A percentile compares a stretch with the other conserved stretches of the same genome.
phyloP scores from a whole-genome alignment of 2,329 filamentous ascomycete genomes.

The Xylariaceae sp. region DNA sequence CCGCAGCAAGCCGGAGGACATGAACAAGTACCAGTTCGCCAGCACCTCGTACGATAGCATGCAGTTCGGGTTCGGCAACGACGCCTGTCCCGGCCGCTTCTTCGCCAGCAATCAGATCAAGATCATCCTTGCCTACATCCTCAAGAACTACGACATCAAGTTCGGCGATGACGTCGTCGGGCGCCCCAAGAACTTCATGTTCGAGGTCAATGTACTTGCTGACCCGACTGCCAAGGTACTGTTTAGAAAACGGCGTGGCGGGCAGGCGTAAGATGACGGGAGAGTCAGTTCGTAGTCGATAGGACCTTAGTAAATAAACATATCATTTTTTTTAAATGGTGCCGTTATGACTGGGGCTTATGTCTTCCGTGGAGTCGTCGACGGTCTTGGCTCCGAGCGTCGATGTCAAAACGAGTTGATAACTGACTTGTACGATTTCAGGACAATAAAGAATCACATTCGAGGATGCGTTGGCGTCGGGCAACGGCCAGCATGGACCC shows the following conservation, averaged over 20 bases:
- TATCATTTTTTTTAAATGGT: too few relatives aligned
- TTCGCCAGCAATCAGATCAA: slow-evolving; percentile 39
- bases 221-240: slow-evolving; percentile 26
- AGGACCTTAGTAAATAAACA: neutral
- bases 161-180: slow-evolving; percentile 23
- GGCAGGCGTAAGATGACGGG: slow-evolving; percentile 23
- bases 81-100: slow-evolving; percentile 39
- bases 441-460: too few relatives aligned
- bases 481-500: too few relatives aligned
- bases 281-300: neutral
- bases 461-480: too few relatives aligned
- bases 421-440: too few relatives aligned
- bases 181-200: slow-evolving; percentile 27
- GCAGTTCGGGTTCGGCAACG: slow-evolving; percentile 37
- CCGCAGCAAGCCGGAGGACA: slow-evolving; percentile 23
- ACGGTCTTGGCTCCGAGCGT: too few relatives aligned
- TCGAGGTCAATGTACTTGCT: slow-evolving; percentile 29
- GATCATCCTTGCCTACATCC: slow-evolving; percentile 27
- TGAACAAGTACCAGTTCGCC: slow-evolving; percentile 31
- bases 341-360: too few relatives aligned
- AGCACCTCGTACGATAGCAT: slow-evolving; percentile 32
- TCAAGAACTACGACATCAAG: slow-evolving; percentile 27
- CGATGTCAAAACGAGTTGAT: too few relatives aligned
- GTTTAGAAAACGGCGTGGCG: slow-evolving; percentile 24
- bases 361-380: too few relatives aligned